Evolutionary conservation across 305 asterid genomes (phyloP).

Genomic region (Solanum aculeatissimum): DNA sequence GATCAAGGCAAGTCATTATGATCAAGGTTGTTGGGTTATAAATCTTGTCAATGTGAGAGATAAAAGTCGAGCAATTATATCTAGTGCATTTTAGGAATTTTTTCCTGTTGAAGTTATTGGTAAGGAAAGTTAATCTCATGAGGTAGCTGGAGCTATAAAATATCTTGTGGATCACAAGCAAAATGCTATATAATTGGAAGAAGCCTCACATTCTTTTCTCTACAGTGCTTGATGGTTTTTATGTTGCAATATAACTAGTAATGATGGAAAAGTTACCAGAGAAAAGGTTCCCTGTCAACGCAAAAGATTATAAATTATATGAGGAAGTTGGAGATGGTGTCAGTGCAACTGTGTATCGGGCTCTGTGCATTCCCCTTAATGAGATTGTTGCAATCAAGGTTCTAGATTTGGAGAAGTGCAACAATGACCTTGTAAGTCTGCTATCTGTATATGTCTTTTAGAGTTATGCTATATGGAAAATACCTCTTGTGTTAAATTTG

Average conservation of each 20-base stretch:
- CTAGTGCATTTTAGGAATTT: neutral
- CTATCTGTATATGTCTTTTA: neutral
- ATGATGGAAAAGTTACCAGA: constrained; percentile 41
- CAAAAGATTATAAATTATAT: constrained; percentile 56
- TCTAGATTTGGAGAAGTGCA: constrained; percentile 96
- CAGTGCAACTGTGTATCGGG: constrained; percentile 86
- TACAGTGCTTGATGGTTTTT: neutral
- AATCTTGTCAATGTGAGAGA: neutral
- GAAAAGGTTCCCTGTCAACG: constrained; percentile 63
- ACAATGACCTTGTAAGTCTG: constrained; percentile 74
- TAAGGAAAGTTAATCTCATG: neutral
- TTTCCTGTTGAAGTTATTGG: neutral
- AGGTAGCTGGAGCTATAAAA: constrained; percentile 10
- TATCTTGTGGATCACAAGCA: constrained; percentile 6
- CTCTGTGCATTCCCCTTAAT: constrained; percentile 66
- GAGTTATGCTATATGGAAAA: neutral
- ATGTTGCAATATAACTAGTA: constrained; percentile 16
- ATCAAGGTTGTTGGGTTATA: neutral
- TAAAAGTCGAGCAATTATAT: neutral
- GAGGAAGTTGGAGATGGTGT: constrained; percentile 99
- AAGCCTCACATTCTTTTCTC: constrained; percentile 5
- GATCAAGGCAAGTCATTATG: neutral
- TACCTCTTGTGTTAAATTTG: neutral
- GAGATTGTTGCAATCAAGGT: constrained; percentile 92
- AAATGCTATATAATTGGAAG: constrained; percentile 21